Conservation (phyloP, 2,329 filamentous ascomycete species). For the Boeremia lycopersici region DNA sequence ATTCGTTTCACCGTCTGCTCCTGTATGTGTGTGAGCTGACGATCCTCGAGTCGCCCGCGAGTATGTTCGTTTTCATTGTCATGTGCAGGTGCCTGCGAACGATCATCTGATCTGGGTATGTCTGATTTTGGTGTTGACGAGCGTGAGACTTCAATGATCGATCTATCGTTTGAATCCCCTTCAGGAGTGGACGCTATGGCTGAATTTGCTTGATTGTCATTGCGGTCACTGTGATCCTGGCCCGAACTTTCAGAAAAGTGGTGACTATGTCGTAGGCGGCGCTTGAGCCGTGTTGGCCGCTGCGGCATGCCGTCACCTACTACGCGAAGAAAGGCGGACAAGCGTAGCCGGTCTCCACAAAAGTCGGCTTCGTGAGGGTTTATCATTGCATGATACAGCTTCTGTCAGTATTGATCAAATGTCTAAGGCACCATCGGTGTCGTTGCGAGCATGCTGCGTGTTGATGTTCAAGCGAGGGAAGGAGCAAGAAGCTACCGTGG, state of each 20-base stretch:
- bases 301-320: constrained; percentile 30
- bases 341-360: constrained; percentile 30
- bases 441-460: background rate
- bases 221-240: background rate
- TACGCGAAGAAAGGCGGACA: constrained; percentile 32
- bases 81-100: background rate
- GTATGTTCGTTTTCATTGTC: background rate
- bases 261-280: constrained; percentile 1
- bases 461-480: background rate
- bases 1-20: background rate
- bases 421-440: no score
- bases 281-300: constrained; percentile 31
- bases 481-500: constrained; percentile 25
- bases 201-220: background rate
- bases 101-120: background rate
- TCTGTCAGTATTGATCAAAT: background rate
- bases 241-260: background rate
- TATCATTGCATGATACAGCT: background rate
- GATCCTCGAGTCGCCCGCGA: background rate
- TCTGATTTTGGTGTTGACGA: background rate
- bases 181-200: no score
- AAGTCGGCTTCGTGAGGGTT: constrained; percentile 36
- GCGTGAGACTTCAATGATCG: background rate
- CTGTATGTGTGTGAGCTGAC: background rate
- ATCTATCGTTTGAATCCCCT: background rate